A percentile compares a stretch with the other conserved stretches of the same genome.
These are phyloP conservation scores for Kwoniella heveanensis DNA, from an alignment of 768 basidiomycete species.

Conservation along the genomic window DNA sequence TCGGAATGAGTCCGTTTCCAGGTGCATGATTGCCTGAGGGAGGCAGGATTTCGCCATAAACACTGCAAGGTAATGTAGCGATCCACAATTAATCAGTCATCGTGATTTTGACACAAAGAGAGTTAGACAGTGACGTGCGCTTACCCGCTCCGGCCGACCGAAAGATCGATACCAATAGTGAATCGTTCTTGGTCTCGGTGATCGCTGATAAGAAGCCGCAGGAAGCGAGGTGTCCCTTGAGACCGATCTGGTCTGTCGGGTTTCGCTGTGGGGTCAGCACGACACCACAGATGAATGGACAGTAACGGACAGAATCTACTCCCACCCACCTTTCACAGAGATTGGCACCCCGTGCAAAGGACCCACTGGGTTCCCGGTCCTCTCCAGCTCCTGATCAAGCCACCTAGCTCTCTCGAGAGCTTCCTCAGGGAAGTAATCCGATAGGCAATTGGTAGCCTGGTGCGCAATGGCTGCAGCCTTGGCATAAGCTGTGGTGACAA, in stretches of 20 bases:
- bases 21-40: constrained; percentile 46
- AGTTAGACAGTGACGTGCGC: neutral
- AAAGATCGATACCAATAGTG: constrained; percentile 23
- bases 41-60: constrained; percentile 40
- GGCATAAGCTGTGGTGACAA: constrained; percentile 34
- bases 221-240: constrained; percentile 27
- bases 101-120: too few species aligned
- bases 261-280: too few species aligned
- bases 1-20: constrained; percentile 38
- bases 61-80: constrained; percentile 15
- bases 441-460: constrained; percentile 51
- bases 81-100: too few species aligned
- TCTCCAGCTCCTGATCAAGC: constrained; percentile 31
- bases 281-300: too few species aligned
- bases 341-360: constrained; percentile 46
- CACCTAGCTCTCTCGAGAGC: constrained; percentile 29
- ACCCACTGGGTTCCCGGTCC: constrained; percentile 32
- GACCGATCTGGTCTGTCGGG: constrained; percentile 58
- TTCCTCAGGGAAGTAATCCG: constrained; percentile 31
- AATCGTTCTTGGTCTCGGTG: constrained; percentile 23
- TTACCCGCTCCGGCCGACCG: constrained; percentile 35
- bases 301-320: too few species aligned
- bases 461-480: constrained; percentile 39
- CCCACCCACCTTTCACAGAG: constrained; percentile 34
- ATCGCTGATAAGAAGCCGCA: constrained; percentile 30